Evolutionary conservation across 805 yeast genomes (phyloP).

Genomic region (Nakazawaea ernobii): DNA sequence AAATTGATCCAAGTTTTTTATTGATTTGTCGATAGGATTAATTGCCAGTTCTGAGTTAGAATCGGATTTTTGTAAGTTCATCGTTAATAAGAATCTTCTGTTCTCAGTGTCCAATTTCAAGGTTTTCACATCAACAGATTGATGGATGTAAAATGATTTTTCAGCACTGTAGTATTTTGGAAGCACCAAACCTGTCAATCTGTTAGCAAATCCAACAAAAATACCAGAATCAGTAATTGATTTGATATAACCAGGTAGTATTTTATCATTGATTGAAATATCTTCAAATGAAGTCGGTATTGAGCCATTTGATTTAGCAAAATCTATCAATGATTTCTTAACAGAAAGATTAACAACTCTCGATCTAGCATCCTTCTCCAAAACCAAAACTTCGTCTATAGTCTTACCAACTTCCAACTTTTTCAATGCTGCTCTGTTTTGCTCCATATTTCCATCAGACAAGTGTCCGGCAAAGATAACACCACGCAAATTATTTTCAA

Average conservation of each 20-base stretch:
- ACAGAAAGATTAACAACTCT: constrained; percentile 58
- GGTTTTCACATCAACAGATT: constrained; percentile 67
- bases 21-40: constrained; percentile 57
- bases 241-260: constrained; percentile 69
- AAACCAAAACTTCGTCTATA: constrained; percentile 53
- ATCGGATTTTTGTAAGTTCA: constrained; percentile 31
- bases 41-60: constrained; percentile 26
- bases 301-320: constrained; percentile 39
- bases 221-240: constrained; percentile 77
- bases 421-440: constrained; percentile 62
- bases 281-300: constrained; percentile 62
- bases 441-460: constrained; percentile 70
- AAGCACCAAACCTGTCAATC: constrained; percentile 76
- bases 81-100: constrained; percentile 63
- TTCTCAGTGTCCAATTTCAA: constrained; percentile 63
- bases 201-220: constrained; percentile 76
- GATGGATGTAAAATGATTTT: constrained; percentile 52
- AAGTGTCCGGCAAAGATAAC: constrained; percentile 70
- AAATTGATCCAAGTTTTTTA: constrained; percentile 44
- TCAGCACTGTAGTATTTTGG: constrained; percentile 56
- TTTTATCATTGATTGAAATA: constrained; percentile 39
- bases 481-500: constrained; percentile 53
- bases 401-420: constrained; percentile 55
- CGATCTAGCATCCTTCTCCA: constrained; percentile 60
- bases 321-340: constrained; percentile 62